Conservation (phyloP, 2,329 filamentous ascomycete genomes). For the Colletotrichum sp. region DNA sequence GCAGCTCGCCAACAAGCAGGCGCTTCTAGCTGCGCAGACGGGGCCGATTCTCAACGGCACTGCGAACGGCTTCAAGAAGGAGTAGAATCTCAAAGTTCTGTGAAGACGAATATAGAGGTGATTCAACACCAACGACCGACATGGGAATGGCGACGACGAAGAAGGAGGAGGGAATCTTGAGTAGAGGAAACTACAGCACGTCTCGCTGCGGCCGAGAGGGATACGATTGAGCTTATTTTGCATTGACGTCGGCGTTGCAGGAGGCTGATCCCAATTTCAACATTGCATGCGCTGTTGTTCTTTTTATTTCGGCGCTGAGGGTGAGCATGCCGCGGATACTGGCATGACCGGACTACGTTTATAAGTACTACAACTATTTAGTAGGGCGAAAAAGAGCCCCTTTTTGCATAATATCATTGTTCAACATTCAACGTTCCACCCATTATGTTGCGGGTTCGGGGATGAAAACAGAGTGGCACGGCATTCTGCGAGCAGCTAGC, state of each 20-base stretch:
- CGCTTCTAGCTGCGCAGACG: slow-evolving; percentile 39
- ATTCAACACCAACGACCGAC: background rate
- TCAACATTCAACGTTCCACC: background rate
- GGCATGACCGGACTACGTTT: background rate
- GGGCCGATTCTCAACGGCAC: slow-evolving; percentile 24
- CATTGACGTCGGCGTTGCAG: slow-evolving; percentile 20
- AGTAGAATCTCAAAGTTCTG: slow-evolving; percentile 14
- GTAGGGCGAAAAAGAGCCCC: background rate
- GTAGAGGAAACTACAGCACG: background rate
- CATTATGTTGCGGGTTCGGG: background rate
- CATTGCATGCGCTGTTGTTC: slow-evolving; percentile 17
- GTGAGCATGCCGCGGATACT: slow-evolving; percentile 1
- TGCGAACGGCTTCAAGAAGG: slow-evolving; percentile 30
- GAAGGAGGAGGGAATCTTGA: background rate
- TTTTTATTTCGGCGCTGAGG: slow-evolving; percentile 4
- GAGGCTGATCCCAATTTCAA: slow-evolving; percentile 21
- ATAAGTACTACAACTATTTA: slow-evolving; percentile 1
- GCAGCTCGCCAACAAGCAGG: slow-evolving; percentile 58
- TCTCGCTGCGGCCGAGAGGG: background rate
- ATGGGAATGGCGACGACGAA: background rate
- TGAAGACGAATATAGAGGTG: background rate
- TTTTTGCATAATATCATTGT: slow-evolving; percentile 7
- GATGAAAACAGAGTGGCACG: background rate
- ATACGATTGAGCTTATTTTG: slow-evolving; percentile 8
- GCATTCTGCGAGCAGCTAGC: background rate